These are phyloP conservation scores for Fusarium tanahbumbuense DNA, from an alignment of 2,329 filamentous ascomycete genomes.

Conservation along the genomic window DNA sequence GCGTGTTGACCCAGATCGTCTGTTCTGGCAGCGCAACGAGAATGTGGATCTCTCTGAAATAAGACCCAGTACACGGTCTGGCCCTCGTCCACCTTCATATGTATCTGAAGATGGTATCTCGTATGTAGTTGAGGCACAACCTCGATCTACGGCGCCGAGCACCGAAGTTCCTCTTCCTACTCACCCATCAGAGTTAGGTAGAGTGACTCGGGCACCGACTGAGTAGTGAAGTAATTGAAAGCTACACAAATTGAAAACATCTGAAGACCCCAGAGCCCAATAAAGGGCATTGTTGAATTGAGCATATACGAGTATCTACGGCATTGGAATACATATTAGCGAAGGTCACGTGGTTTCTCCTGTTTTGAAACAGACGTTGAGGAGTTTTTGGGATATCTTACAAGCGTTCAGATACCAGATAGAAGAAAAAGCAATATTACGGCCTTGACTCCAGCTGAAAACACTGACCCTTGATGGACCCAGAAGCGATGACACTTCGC, in stretches of 20 bases:
- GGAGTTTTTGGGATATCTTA: conserved; percentile 11
- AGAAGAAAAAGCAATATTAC: conserved; percentile 17
- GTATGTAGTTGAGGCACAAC: conserved; percentile 76
- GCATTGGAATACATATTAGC: conserved; percentile 31
- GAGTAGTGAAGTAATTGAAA: not conserved
- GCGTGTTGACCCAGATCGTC: conserved; percentile 81
- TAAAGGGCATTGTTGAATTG: conserved; percentile 11
- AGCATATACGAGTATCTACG: conserved; percentile 28
- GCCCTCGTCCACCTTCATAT: conserved; percentile 77
- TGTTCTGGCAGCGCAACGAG: conserved; percentile 82
- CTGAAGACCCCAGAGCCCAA: not conserved
- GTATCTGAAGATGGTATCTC: conserved; percentile 78
- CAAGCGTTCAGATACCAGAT: conserved; percentile 21
- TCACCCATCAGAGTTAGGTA: conserved; percentile 62
- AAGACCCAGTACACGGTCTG: conserved; percentile 43
- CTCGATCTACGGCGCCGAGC: conserved; percentile 66
- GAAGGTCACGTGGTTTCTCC: conserved; percentile 4
- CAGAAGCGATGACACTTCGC: conserved; percentile 22
- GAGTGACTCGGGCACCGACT: conserved; percentile 39
- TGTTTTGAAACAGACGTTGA: not conserved
- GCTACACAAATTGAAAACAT: not conserved
- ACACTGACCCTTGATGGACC: conserved; percentile 1
- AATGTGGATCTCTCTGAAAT: conserved; percentile 44
- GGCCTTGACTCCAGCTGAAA: not conserved
- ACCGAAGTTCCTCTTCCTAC: conserved; percentile 57